Conservation (phyloP, 768 basidiomycete species). For the Auriscalpium orientale region DNA sequence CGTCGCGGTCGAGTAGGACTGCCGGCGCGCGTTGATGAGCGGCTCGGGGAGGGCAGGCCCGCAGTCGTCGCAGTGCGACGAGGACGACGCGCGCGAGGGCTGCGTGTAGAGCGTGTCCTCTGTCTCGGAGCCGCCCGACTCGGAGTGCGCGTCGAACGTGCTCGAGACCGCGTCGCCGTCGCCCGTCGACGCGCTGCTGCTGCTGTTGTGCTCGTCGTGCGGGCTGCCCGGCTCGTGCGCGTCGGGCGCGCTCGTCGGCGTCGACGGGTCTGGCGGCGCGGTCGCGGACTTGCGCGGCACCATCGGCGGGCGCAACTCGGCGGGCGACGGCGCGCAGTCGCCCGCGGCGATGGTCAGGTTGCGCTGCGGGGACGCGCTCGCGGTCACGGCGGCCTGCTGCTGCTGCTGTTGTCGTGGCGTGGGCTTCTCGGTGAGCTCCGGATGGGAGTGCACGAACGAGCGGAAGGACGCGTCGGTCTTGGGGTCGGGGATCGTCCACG, state of each 20-base stretch:
- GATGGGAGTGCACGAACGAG: conserved; percentile 88
- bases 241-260: conserved; percentile 10
- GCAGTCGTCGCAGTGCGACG: background rate
- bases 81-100: conserved; percentile 3
- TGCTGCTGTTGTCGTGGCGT: too few species aligned
- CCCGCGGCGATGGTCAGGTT: background rate
- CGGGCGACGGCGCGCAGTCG: background rate
- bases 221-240: conserved; percentile 2
- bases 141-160: conserved; percentile 5
- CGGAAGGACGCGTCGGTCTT: conserved; percentile 90
- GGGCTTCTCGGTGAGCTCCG: conserved; percentile 55
- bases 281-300: conserved; percentile 1
- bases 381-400: conserved; percentile 1
- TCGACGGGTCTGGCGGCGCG: conserved; percentile 2
- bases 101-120: conserved; percentile 8
- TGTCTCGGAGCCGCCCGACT: conserved; percentile 2
- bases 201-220: background rate
- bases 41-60: background rate
- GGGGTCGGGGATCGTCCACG: conserved; percentile 96
- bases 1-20: conserved; percentile 25
- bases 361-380: background rate
- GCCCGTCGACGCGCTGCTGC: conserved; percentile 2
- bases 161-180: conserved; percentile 4
- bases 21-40: conserved; percentile 4
- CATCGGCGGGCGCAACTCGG: background rate